Percentiles rank a stretch among this genome's conserved stretches.
phyloP scores from a whole-genome alignment of 2,329 filamentous ascomycete species.

The Hymenoscyphus fructigenus region DNA sequence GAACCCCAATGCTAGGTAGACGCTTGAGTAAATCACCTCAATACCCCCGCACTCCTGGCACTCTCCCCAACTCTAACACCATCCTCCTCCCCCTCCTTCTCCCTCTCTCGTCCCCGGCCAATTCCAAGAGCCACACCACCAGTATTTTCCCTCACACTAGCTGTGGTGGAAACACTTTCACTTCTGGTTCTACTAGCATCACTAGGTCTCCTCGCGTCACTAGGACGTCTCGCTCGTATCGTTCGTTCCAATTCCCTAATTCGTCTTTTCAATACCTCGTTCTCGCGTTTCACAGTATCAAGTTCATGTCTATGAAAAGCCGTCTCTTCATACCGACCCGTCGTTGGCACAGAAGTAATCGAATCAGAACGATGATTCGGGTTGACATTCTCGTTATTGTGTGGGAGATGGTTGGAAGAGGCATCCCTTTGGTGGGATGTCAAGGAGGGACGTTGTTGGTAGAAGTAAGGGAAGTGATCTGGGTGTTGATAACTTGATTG shows the following conservation, averaged over 20 bases:
- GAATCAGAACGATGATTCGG: constrained; percentile 21
- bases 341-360: constrained; percentile 52
- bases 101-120: constrained; percentile 41
- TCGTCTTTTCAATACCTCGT: constrained; percentile 59
- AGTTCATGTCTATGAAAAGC: constrained; percentile 59
- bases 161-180: constrained; percentile 54
- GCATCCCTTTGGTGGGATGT: constrained; percentile 29
- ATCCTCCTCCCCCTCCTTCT: constrained; percentile 51
- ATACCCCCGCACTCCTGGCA: constrained; percentile 49
- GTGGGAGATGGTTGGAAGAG: constrained; percentile 22
- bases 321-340: constrained; percentile 61
- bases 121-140: not conserved
- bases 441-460: constrained; percentile 29
- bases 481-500: constrained; percentile 31
- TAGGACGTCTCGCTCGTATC: constrained; percentile 39
- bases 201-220: constrained; percentile 34
- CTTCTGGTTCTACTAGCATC: constrained; percentile 43
- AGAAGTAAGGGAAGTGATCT: constrained; percentile 34
- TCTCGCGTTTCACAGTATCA: constrained; percentile 61
- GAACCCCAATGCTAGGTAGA: too few species aligned
- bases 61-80: constrained; percentile 62
- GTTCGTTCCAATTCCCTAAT: constrained; percentile 61
- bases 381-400: constrained; percentile 8
- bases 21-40: constrained; percentile 12
- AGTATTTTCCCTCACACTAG: constrained; percentile 42